Evolutionary conservation across 176 grass and related monocot genomes (phyloP).

Genomic region (Paspalum notatum): DNA sequence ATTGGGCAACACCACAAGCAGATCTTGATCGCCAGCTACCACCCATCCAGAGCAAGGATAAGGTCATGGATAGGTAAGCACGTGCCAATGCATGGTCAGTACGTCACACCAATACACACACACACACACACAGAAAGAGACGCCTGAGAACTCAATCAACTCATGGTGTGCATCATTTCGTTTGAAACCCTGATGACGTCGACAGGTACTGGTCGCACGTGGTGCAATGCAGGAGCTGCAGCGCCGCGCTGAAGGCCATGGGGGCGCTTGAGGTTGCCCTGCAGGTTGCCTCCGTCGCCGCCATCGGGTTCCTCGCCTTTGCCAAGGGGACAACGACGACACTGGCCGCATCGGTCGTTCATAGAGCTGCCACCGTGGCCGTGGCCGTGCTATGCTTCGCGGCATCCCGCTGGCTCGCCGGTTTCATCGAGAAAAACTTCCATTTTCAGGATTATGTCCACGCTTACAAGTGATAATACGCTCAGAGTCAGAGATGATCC

Average conservation of each 20-base stretch:
- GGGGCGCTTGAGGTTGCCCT: slow-evolving; percentile 52
- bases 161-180: background rate
- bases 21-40: slow-evolving; percentile 36
- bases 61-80: slow-evolving; percentile 48
- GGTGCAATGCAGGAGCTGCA: slow-evolving; percentile 68
- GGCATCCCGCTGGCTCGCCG: slow-evolving; percentile 60
- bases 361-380: slow-evolving; percentile 30
- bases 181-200: background rate
- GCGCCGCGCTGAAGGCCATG: slow-evolving; percentile 22
- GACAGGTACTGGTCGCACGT: slow-evolving; percentile 89
- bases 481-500: background rate
- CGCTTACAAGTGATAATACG: slow-evolving; percentile 63
- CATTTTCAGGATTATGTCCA: slow-evolving; percentile 84
- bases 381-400: slow-evolving; percentile 59
- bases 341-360: slow-evolving; percentile 14
- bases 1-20: slow-evolving; percentile 42
- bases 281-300: slow-evolving; percentile 52
- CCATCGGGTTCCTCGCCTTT: slow-evolving; percentile 56
- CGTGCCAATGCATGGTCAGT: no score
- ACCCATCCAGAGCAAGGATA: slow-evolving; percentile 51
- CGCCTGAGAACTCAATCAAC: no score
- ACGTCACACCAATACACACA: no score
- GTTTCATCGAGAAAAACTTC: slow-evolving; percentile 82
- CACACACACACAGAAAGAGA: no score
- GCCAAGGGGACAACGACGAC: slow-evolving; percentile 38